A percentile compares a stretch with the other conserved stretches of the same genome.
Conservation (phyloP, 2,329 filamentous ascomycete genomes). For the Fusarium longipes region DNA sequence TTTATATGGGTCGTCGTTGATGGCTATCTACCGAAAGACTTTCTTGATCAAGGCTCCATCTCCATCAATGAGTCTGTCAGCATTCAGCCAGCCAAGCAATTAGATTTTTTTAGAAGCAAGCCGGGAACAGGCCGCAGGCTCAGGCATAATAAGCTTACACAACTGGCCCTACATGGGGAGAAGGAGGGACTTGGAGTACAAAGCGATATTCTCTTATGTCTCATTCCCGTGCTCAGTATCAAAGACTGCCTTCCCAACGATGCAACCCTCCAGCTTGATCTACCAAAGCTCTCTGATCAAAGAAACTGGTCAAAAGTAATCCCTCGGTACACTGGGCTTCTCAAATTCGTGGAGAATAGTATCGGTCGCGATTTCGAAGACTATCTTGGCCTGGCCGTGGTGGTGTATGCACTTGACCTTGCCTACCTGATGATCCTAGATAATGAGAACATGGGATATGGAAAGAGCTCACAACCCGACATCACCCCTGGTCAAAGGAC, state of each 20-base stretch:
- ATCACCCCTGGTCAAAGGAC: no score
- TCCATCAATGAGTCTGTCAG: background rate
- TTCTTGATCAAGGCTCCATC: background rate
- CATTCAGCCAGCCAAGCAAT: background rate
- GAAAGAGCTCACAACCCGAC: background rate
- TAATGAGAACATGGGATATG: no score
- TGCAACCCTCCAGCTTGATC: background rate
- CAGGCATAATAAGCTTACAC: background rate
- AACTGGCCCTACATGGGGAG: accelerated
- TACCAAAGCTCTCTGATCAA: background rate
- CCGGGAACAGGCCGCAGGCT: background rate
- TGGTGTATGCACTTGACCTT: background rate
- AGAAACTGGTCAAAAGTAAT: background rate
- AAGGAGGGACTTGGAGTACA: background rate
- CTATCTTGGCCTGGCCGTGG: background rate
- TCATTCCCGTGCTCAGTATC: background rate
- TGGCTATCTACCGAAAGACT: background rate
- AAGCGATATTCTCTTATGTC: background rate
- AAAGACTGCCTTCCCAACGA: background rate
- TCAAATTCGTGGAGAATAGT: background rate
- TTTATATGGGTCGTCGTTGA: background rate
- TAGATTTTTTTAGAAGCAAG: background rate
- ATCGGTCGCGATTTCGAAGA: background rate
- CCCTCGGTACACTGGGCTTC: accelerated
- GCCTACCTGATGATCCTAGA: background rate